Percentiles rank a stretch among this genome's conserved stretches.
These are phyloP conservation scores for Entelexis sorbosivorans DNA, from an alignment of 1,139 yeast genomes.

Conservation along the genomic window DNA sequence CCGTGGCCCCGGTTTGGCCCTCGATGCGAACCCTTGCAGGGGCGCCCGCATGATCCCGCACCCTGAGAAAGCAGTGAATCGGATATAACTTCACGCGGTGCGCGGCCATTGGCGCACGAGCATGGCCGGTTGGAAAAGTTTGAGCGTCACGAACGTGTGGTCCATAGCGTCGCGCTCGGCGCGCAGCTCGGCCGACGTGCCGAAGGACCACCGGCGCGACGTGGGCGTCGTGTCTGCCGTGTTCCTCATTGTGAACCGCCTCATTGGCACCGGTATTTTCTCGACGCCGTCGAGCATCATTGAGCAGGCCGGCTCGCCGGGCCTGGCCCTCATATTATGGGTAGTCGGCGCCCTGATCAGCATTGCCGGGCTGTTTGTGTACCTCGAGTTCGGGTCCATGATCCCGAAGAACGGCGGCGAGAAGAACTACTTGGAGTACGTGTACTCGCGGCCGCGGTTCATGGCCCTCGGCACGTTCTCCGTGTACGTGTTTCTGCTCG, in stretches of 20 bases:
- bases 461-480: slow-evolving; percentile 67
- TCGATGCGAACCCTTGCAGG: not conserved
- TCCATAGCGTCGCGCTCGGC: not conserved
- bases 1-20: not conserved
- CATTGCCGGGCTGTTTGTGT: slow-evolving; percentile 59
- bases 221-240: slow-evolving; percentile 55
- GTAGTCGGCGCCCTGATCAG: slow-evolving; percentile 65
- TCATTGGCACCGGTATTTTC: slow-evolving; percentile 81
- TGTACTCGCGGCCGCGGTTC: slow-evolving; percentile 56
- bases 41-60: not conserved
- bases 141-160: not conserved
- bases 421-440: slow-evolving; percentile 66
- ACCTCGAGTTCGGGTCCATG: slow-evolving; percentile 75
- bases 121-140: not conserved
- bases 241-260: slow-evolving; percentile 61
- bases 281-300: slow-evolving; percentile 70
- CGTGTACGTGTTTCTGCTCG: slow-evolving; percentile 60
- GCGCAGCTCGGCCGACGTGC: not conserved
- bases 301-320: slow-evolving; percentile 60
- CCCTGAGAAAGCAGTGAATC: not conserved
- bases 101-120: not conserved
- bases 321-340: slow-evolving; percentile 64
- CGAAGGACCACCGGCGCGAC: not conserved
- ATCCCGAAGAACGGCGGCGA: slow-evolving; percentile 83
- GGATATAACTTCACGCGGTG: not conserved